Percentiles rank a stretch among this genome's conserved stretches.
These are phyloP conservation scores for Xylariaceae sp. DNA, from an alignment of 2,329 filamentous ascomycete genomes.

Conservation along the genomic window DNA sequence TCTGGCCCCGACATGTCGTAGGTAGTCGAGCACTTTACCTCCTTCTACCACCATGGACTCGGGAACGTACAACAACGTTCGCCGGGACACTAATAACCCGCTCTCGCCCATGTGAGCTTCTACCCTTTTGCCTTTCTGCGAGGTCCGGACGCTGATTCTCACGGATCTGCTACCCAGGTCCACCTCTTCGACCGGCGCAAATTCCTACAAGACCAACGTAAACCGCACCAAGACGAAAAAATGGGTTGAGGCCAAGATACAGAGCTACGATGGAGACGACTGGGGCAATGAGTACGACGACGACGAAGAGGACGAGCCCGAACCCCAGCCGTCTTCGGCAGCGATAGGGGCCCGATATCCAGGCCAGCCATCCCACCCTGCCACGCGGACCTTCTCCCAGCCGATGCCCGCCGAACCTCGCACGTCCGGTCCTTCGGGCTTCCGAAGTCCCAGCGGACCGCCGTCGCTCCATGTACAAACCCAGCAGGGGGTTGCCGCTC, in stretches of 20 bases:
- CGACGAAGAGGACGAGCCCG: constrained; percentile 45
- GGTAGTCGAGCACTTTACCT: not conserved
- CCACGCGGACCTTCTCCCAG: constrained; percentile 20
- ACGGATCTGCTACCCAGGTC: not conserved
- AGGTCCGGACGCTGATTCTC: constrained; percentile 1
- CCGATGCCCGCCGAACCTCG: constrained; percentile 12
- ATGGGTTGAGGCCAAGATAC: constrained; percentile 85
- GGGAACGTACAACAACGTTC: constrained; percentile 14
- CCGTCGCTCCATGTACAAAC: constrained; percentile 26
- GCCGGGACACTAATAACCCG: constrained; percentile 11
- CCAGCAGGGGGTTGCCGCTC: constrained; percentile 2
- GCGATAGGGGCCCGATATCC: too few species aligned
- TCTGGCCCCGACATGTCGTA: not conserved
- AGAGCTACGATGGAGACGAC: constrained; percentile 86
- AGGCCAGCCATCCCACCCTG: too few species aligned
- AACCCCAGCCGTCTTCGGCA: constrained; percentile 22
- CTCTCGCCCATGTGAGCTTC: constrained; percentile 9
- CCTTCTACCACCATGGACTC: constrained; percentile 10
- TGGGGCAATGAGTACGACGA: constrained; percentile 70
- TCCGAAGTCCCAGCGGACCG: constrained; percentile 20
- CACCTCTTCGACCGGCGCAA: constrained; percentile 6
- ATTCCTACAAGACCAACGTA: constrained; percentile 70
- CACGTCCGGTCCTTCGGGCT: constrained; percentile 11
- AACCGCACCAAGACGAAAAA: constrained; percentile 86
- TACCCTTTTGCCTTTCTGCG: not conserved